Conservation (phyloP, 345 rosid genomes). For the Sisymbrium irio region DNA sequence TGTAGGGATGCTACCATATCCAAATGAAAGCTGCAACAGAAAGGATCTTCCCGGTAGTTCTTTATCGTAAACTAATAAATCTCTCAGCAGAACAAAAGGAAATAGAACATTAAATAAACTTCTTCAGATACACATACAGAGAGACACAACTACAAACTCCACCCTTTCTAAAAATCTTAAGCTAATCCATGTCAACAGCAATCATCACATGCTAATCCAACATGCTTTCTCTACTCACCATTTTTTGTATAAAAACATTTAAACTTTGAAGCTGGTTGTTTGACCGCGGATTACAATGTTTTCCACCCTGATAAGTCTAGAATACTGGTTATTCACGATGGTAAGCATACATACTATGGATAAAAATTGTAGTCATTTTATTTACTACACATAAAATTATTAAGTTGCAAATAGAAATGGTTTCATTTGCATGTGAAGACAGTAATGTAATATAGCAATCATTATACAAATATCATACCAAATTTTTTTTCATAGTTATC, state of each 20-base stretch:
- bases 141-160: neutral
- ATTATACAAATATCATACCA: no score
- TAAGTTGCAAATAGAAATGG: no score
- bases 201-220: neutral
- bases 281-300: no score
- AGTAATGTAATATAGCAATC: no score
- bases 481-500: no score
- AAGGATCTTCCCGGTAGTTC: neutral
- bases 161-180: neutral
- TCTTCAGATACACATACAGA: neutral
- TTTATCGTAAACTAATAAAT: neutral
- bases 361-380: no score
- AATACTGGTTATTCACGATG: no score
- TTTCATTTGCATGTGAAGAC: no score
- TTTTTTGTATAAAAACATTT: neutral
- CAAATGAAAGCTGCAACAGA: slow-evolving; percentile 87
- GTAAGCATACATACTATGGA: no score
- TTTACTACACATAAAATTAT: no score
- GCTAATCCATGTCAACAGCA: neutral
- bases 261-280: neutral
- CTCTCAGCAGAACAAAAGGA: neutral
- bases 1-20: slow-evolving; percentile 98
- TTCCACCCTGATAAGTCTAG: no score
- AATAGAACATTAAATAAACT: neutral
- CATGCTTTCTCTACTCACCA: neutral